A percentile compares a stretch with the other conserved stretches of the same genome.
Evolutionary conservation across 192 early-diverging fungal genomes (phyloP).

Genomic region (Entomortierella beljakovae): DNA sequence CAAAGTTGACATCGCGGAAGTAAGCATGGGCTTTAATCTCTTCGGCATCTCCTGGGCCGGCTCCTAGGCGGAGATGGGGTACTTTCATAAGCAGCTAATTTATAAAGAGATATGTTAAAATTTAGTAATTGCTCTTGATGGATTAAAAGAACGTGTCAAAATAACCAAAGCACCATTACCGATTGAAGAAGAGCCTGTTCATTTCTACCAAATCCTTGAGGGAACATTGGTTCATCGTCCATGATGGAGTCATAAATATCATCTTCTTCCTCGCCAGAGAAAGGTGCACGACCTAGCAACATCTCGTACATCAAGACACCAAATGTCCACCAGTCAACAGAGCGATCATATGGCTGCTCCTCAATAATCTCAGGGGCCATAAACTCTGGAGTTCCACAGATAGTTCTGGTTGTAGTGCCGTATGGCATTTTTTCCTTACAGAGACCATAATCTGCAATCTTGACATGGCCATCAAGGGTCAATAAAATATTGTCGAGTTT

Average conservation of each 20-base stretch:
- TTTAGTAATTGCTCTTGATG: background rate
- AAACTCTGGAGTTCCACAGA: conserved; percentile 90
- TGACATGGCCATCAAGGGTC: conserved; percentile 83
- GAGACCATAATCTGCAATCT: conserved; percentile 88
- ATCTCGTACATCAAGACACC: conserved; percentile 72
- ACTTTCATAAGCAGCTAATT: conserved; percentile 56
- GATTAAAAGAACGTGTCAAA: background rate
- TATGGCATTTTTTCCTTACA: conserved; percentile 85
- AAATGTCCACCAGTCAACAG: conserved; percentile 90
- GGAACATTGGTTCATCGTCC: conserved; percentile 81
- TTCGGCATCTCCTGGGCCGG: conserved; percentile 69
- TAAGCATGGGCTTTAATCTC: conserved; percentile 82
- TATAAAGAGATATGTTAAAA: background rate
- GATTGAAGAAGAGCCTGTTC: conserved; percentile 75
- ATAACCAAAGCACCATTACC: conserved; percentile 40
- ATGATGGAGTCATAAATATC: conserved; percentile 89
- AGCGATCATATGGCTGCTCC: conserved; percentile 81
- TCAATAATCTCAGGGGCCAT: conserved; percentile 89
- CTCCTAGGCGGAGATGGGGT: conserved; percentile 71
- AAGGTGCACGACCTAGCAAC: conserved; percentile 81
- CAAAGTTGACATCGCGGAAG: conserved; percentile 83
- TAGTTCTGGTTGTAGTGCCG: conserved; percentile 76
- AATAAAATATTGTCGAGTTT: conserved; percentile 88
- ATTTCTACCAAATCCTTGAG: conserved; percentile 74
- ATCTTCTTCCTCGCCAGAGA: conserved; percentile 85